Base-by-base conservation (phyloP, 176 grass and related monocot genomes). In the Lolium perenne region DNA sequence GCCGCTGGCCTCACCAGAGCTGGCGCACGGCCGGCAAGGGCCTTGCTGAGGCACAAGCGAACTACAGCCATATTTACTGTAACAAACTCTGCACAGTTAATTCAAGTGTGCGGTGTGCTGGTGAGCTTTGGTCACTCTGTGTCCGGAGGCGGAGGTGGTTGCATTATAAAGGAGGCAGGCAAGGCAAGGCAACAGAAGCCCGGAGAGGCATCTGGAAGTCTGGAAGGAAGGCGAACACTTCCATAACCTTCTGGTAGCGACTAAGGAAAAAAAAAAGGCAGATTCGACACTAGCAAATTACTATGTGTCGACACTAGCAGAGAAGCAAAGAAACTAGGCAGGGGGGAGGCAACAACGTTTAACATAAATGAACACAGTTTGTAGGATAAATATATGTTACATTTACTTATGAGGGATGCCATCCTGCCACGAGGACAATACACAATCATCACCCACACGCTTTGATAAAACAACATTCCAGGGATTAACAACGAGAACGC, bases 321-420 rank as follows among this genome's bases (percentile, higher is more conserved):
- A 29, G 23, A 71, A 71, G 29, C 18, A 73, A 45, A 71, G 20
- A 73, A n/a, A 23, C 41, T 73, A 23, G 5, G 5, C 10, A 73
- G 68, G 4, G 66, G 22, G 25, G 7, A 63, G 8, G 62, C 16
- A 74, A 74, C 21, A 51, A 60, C 38, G 59, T 12, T 18, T 23
- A 83, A 74, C 10, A 12, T 41, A 60, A 67, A 61, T 17, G 29
- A 60, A 29, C 70, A 85, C 38, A 60, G 81, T 65, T 85, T 38
- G 23, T 15, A 77, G 38, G 58, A 32, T 9, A 86, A 82, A 49
- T 35, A 82, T 82, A 86, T 79, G 22, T 86, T 79, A 86, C 65
- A 89, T 48, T 88, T 88, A 56, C 82, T 77, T 57, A 4, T 5
- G 77, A 85, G 67, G 76, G 67, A 83, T 79, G 55, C n/a, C 85